These are phyloP conservation scores for Globisporangium perplexum DNA, from an alignment of 352 stramenopile genomes.

Conservation along the genomic window DNA sequence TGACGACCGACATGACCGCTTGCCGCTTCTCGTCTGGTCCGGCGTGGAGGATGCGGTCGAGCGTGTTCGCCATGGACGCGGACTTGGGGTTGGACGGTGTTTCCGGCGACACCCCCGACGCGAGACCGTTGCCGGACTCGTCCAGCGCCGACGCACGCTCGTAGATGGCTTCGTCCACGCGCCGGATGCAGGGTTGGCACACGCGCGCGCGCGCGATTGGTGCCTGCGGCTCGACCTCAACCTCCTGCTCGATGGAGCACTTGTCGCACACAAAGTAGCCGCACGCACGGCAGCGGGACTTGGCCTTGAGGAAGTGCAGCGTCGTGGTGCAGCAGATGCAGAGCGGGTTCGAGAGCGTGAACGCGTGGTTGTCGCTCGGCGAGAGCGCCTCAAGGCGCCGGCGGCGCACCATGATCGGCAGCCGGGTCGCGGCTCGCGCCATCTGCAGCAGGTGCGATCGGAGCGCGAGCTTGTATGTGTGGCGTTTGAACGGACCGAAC, in stretches of 20 bases:
- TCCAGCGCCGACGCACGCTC: constrained; percentile 10
- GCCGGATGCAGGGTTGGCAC: constrained; percentile 38
- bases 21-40: constrained; percentile 13
- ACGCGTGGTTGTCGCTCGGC: constrained; percentile 20
- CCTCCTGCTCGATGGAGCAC: constrained; percentile 35
- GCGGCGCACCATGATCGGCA: constrained; percentile 33
- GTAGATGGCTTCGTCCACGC: constrained; percentile 36
- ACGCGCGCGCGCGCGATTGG: constrained; percentile 35
- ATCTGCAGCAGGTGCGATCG: constrained; percentile 16
- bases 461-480: constrained; percentile 15
- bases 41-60: constrained; percentile 20
- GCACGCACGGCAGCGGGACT: constrained; percentile 35
- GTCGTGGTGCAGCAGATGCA: constrained; percentile 41
- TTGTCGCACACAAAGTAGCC: constrained; percentile 49
- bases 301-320: constrained; percentile 24
- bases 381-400: constrained; percentile 37
- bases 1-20: constrained; percentile 36
- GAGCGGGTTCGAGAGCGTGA: constrained; percentile 19
- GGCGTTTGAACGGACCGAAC: constrained; percentile 15
- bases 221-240: constrained; percentile 17
- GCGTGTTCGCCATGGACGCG: constrained; percentile 15
- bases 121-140: too few species aligned
- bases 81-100: not conserved
- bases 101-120: not conserved
- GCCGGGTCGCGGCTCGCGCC: constrained; percentile 19